Percentiles rank a stretch among this genome's conserved stretches.
Evolutionary conservation across 108 stramenopile genomes (phyloP).

Genomic region (Pseudonitzschia multiseries): DNA sequence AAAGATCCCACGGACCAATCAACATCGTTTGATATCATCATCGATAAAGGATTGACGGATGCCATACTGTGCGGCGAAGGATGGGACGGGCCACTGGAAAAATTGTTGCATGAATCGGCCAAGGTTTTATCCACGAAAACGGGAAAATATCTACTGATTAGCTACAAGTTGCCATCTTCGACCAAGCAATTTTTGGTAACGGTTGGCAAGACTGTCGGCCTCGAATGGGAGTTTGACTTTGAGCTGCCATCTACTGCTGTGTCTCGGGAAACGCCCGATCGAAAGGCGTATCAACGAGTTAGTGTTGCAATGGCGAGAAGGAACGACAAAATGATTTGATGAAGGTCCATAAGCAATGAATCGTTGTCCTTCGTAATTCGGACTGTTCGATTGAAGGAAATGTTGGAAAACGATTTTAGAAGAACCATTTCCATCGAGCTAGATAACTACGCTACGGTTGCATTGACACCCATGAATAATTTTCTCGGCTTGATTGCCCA

Average conservation of each 20-base stretch:
- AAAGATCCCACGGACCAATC: not conserved
- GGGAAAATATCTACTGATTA: constrained; percentile 41
- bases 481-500: no score
- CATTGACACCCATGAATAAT: no score
- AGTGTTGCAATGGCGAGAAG: constrained; percentile 25
- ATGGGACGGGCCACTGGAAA: constrained; percentile 44
- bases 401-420: no score
- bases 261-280: not conserved
- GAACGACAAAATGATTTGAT: not conserved
- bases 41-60: constrained; percentile 83
- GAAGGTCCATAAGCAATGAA: not conserved
- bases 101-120: constrained; percentile 33
- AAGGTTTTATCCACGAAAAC: constrained; percentile 27
- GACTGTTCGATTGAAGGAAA: no score
- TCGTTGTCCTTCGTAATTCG: no score
- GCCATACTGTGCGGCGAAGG: constrained; percentile 78
- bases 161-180: constrained; percentile 40
- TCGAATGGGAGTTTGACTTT: constrained; percentile 42
- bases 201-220: constrained; percentile 24
- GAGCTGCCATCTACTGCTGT: not conserved
- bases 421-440: no score
- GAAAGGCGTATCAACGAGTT: constrained; percentile 21
- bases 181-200: constrained; percentile 35
- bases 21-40: constrained; percentile 48
- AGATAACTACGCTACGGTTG: no score